These are phyloP conservation scores for Boletus vermiculosoides DNA, from an alignment of 768 basidiomycete genomes.

Conservation along the genomic window DNA sequence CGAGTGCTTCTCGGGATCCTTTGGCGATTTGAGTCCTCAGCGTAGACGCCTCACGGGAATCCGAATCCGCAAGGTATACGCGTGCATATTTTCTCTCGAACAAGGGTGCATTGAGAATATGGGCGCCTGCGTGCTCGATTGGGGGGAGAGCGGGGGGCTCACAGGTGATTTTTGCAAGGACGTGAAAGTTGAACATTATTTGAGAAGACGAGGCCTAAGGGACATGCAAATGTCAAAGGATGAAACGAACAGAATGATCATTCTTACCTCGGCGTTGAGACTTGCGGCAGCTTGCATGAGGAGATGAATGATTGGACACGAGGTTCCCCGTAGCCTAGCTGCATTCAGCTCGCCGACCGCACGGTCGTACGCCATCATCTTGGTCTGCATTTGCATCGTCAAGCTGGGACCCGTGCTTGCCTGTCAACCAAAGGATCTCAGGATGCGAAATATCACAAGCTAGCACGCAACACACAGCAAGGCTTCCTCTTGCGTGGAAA, in stretches of 20 bases:
- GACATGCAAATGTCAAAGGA: constrained; percentile 5
- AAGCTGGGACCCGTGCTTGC: constrained; percentile 52
- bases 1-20: constrained; percentile 78
- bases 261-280: constrained; percentile 52
- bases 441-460: not conserved
- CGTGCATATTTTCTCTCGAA: constrained; percentile 83
- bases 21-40: constrained; percentile 72
- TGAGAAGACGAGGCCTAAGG: constrained; percentile 51
- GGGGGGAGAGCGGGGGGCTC: constrained; percentile 77
- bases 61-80: constrained; percentile 64
- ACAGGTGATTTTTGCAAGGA: constrained; percentile 71
- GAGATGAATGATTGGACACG: constrained; percentile 73
- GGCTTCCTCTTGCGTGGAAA: constrained; percentile 52
- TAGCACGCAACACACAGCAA: constrained; percentile 43
- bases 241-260: not conserved
- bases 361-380: constrained; percentile 95
- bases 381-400: constrained; percentile 80
- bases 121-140: constrained; percentile 75
- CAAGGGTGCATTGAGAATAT: constrained; percentile 76
- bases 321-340: constrained; percentile 66
- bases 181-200: constrained; percentile 67
- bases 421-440: constrained; percentile 23
- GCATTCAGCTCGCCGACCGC: constrained; percentile 76
- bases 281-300: constrained; percentile 65
- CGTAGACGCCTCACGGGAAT: constrained; percentile 62